Percentiles rank a stretch among this genome's conserved stretches.
Evolutionary conservation across 2,329 filamentous ascomycete species (phyloP).

Genomic region (Nothopassalora personata): DNA sequence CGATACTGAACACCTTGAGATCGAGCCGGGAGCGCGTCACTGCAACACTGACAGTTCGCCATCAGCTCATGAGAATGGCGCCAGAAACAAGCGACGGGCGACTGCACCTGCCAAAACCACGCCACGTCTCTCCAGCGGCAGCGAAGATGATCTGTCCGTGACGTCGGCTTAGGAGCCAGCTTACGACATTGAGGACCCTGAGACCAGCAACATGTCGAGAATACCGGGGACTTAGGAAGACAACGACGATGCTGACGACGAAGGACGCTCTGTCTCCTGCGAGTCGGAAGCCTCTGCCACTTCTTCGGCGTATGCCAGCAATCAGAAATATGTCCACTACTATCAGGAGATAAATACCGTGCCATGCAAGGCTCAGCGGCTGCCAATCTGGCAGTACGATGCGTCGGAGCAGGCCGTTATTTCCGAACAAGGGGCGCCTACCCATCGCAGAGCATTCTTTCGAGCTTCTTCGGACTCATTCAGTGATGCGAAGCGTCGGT

Average conservation of each 20-base stretch:
- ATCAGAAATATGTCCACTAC: not conserved
- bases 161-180: not conserved
- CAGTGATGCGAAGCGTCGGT: slow-evolving; percentile 4
- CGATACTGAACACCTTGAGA: slow-evolving; percentile 3
- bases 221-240: not conserved
- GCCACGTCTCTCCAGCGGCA: slow-evolving; percentile 4
- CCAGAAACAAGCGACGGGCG: not conserved
- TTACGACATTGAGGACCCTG: not conserved
- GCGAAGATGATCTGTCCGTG: slow-evolving; percentile 4
- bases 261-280: not conserved
- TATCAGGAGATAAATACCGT: not conserved
- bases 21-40: slow-evolving; percentile 1
- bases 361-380: not conserved
- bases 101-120: not conserved
- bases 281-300: not conserved
- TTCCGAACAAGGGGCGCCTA: not conserved
- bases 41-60: slow-evolving; percentile 1
- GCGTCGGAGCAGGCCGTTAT: not conserved
- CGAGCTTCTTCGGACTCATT: not conserved
- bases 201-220: not conserved
- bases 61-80: not conserved
- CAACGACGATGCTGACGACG: not conserved
- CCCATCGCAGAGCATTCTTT: not conserved
- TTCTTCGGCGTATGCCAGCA: not conserved
- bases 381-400: not conserved